Evolutionary conservation across 2,329 filamentous ascomycete species (phyloP).

Genomic region (Pseudocercospora vitis): DNA sequence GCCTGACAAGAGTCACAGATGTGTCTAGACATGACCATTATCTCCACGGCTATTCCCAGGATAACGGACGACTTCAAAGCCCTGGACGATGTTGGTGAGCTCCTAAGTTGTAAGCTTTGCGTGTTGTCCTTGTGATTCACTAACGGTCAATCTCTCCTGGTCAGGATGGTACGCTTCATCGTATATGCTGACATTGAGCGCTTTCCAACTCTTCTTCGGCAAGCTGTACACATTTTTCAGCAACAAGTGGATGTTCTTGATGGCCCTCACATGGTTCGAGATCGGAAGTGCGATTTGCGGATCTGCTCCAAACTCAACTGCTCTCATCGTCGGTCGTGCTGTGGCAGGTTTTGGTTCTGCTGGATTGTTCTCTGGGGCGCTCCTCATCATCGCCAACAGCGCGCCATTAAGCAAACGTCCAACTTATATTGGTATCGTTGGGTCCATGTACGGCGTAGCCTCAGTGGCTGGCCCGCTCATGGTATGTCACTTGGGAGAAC

Average conservation of each 20-base stretch:
- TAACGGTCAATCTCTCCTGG: background rate
- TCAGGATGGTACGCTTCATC: constrained; percentile 34
- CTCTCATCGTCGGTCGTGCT: constrained; percentile 54
- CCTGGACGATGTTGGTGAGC: constrained; percentile 36
- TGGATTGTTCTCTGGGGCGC: constrained; percentile 48
- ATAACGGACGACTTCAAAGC: constrained; percentile 41
- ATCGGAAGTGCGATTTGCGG: constrained; percentile 53
- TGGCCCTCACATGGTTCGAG: constrained; percentile 44
- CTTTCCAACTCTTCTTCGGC: constrained; percentile 45
- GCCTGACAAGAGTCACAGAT: background rate
- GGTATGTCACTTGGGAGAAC: background rate
- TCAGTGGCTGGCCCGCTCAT: constrained; percentile 53
- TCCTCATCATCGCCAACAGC: constrained; percentile 26
- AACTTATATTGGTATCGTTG: constrained; percentile 31
- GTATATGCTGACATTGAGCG: constrained; percentile 13
- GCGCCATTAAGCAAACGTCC: constrained; percentile 38
- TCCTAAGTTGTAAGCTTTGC: background rate
- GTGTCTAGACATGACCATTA: constrained; percentile 25
- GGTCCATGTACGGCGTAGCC: constrained; percentile 44
- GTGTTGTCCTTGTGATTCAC: background rate
- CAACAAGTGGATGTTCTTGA: constrained; percentile 46
- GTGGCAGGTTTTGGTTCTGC: constrained; percentile 55
- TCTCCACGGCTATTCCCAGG: constrained; percentile 37
- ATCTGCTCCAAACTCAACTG: constrained; percentile 46
- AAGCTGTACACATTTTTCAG: constrained; percentile 44